Evolutionary conservation across 345 rosid genomes (phyloP).

Genomic region (Hirschfeldia incana): DNA sequence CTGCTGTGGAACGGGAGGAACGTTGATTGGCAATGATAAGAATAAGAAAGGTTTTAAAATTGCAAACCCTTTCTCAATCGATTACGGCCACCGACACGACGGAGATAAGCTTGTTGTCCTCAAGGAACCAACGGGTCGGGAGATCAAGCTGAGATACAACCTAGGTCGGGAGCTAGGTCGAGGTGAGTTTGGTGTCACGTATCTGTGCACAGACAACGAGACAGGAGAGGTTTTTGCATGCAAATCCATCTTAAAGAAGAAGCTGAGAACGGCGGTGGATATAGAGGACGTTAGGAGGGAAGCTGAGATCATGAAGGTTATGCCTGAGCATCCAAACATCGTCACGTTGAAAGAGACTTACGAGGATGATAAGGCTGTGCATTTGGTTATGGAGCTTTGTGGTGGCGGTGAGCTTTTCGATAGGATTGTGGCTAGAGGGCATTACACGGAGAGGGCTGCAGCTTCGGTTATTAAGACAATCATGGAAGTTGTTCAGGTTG

Average conservation of each 20-base stretch:
- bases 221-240: neutral
- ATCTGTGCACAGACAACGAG: conserved; percentile 2
- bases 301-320: neutral
- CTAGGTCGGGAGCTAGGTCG: conserved; percentile 1
- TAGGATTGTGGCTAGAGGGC: conserved; percentile 4
- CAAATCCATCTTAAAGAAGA: conserved; percentile 6
- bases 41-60: conserved; percentile 38
- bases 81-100: neutral
- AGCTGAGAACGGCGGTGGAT: conserved; percentile 4
- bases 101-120: conserved; percentile 36
- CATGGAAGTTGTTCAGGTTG: conserved; percentile 2
- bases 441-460: conserved; percentile 8
- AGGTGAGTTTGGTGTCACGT: conserved; percentile 9
- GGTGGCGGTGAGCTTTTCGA: conserved; percentile 4
- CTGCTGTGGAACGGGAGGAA: conserved; percentile 3
- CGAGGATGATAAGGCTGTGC: conserved; percentile 1
- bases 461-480: conserved; percentile 1
- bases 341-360: conserved; percentile 5
- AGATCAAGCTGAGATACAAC: neutral
- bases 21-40: neutral
- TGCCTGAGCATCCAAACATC: conserved; percentile 2
- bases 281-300: conserved; percentile 1
- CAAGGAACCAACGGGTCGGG: conserved; percentile 6
- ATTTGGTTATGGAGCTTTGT: conserved; percentile 11
- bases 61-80: conserved; percentile 9